phyloP scores from a whole-genome alignment of 345 rosid species.

The Reutealis trisperma region DNA sequence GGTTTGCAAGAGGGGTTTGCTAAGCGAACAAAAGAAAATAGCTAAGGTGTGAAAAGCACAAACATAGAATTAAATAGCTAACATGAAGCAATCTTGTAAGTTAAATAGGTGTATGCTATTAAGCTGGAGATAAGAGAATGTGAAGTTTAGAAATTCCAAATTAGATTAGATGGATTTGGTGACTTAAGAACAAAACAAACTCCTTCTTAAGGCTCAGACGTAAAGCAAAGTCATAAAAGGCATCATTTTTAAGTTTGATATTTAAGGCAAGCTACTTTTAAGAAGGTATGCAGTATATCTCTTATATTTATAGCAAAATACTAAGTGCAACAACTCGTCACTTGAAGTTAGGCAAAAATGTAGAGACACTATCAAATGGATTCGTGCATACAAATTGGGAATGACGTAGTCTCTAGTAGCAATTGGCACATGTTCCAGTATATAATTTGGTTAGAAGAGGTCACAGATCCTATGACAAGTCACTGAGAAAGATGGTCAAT shows the following conservation, averaged over 20 bases:
- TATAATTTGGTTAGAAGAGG: neutral
- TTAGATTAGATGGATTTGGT: neutral
- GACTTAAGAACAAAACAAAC: neutral
- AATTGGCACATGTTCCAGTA: neutral
- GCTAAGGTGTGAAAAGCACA: neutral
- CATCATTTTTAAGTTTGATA: neutral
- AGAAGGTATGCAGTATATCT: neutral
- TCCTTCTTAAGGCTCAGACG: neutral
- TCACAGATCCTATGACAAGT: neutral
- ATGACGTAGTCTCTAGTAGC: neutral
- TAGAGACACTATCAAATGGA: neutral
- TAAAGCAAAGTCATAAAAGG: neutral
- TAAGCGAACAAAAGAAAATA: too few species aligned
- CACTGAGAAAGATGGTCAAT: too few species aligned
- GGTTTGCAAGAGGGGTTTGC: neutral
- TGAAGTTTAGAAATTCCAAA: neutral
- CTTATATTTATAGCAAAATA: too few species aligned
- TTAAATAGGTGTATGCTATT: neutral
- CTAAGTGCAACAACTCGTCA: neutral
- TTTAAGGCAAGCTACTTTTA: neutral
- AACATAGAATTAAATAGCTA: neutral
- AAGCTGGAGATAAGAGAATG: neutral
- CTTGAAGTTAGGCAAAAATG: neutral
- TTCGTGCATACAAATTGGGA: neutral
- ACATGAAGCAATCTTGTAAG: neutral